Percentiles rank a stretch among this genome's conserved stretches.
phyloP scores from a whole-genome alignment of 2,329 filamentous ascomycete species.

The Cladophialophora psammophila region DNA sequence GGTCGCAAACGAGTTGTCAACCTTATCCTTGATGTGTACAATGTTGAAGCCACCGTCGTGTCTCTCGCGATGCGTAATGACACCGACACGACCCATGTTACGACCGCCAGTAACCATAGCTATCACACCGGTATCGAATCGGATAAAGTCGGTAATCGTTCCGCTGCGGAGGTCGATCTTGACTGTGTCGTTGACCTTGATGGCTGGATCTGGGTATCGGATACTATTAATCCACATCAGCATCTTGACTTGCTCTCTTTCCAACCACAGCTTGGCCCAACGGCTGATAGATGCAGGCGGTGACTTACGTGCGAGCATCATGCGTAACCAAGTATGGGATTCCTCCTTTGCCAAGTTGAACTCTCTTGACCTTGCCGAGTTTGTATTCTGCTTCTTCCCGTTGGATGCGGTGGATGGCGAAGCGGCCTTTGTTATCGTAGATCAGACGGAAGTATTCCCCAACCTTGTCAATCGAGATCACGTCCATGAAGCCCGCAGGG shows the following conservation, averaged over 20 bases:
- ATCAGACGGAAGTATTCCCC: conserved; percentile 99
- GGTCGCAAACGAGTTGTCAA: conserved; percentile 99
- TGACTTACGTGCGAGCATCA: conserved; percentile 99
- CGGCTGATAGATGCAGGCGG: conserved; percentile 96
- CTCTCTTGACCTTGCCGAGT: conserved; percentile 99
- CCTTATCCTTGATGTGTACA: conserved; percentile 99
- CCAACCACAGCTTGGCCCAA: conserved; percentile 98
- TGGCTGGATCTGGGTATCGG: conserved; percentile 96
- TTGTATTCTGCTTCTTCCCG: conserved; percentile 99
- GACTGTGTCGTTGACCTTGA: conserved; percentile 99
- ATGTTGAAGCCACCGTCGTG: conserved; percentile 99
- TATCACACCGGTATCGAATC: conserved; percentile 97
- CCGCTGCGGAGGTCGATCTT: conserved; percentile 97
- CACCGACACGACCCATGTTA: conserved; percentile 99
- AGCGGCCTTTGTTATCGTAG: conserved; percentile 99
- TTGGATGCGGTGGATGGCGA: conserved; percentile 99
- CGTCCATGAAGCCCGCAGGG: conserved; percentile 99
- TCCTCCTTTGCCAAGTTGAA: conserved; percentile 98
- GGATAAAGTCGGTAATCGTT: conserved; percentile 98
- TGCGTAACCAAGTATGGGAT: conserved; percentile 99
- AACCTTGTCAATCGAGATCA: conserved; percentile 99
- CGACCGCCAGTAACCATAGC: conserved; percentile 99
- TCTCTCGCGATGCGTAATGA: conserved; percentile 99
- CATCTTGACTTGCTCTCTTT: conserved; percentile 43
- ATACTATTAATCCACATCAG: conserved; percentile 72